These are phyloP conservation scores for Mytilinidion resinicola DNA, from an alignment of 495 filamentous ascomycete species.

Conservation along the genomic window DNA sequence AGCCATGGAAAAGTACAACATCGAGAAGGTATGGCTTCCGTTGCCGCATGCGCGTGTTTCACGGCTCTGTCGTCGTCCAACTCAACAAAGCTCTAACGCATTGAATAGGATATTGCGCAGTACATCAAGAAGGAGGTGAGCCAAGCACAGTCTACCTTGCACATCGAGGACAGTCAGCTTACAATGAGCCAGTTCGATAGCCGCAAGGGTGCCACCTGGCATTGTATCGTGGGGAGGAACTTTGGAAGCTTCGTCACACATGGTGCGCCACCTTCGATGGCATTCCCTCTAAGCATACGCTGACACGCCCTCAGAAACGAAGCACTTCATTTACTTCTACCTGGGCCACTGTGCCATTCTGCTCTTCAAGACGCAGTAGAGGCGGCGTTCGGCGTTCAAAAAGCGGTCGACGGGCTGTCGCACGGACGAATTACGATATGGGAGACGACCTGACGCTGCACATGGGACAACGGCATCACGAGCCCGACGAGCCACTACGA, in stretches of 20 bases:
- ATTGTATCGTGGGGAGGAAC: constrained; percentile 97
- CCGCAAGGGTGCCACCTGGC: constrained; percentile 91
- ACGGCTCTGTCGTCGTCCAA: neutral
- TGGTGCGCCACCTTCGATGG: constrained; percentile 48
- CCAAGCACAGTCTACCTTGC: neutral
- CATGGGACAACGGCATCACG: neutral
- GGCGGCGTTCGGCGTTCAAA: neutral
- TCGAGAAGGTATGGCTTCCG: constrained; percentile 69
- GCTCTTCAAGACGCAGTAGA: constrained; percentile 95
- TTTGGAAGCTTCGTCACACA: constrained; percentile 99
- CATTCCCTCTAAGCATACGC: neutral
- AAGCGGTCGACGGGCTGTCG: constrained; percentile 2
- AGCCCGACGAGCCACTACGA: no score
- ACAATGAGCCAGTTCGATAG: constrained; percentile 62
- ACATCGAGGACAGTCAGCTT: neutral
- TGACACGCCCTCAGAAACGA: constrained; percentile 62
- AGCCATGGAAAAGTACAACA: constrained; percentile 84
- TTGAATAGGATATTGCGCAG: constrained; percentile 79
- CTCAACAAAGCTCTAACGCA: neutral
- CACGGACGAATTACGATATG: neutral
- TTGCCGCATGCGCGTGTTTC: neutral
- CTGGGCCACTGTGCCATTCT: constrained; percentile 97
- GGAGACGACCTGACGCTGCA: neutral
- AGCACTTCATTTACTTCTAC: constrained; percentile 99
- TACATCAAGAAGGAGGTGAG: constrained; percentile 92